Percentiles rank a stretch among this genome's conserved stretches.
phyloP scores from a whole-genome alignment of 495 filamentous ascomycete species.

The Talaromyces ruber region DNA sequence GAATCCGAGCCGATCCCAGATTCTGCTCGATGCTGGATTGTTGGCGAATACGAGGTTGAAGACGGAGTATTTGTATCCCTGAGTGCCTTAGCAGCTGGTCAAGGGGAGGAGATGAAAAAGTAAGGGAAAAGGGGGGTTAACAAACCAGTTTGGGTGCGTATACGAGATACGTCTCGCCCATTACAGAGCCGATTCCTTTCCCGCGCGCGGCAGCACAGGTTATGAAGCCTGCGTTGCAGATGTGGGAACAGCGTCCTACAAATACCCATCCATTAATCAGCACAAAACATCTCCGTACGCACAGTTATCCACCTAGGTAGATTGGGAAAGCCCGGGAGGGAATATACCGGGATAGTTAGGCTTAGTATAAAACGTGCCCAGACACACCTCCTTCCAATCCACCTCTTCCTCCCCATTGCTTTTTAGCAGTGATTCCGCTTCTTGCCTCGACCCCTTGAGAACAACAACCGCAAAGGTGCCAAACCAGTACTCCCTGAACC shows the following conservation, averaged over 20 bases:
- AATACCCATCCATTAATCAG: neutral
- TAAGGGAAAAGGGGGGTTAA: constrained; percentile 9
- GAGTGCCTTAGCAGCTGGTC: neutral
- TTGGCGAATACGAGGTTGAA: constrained; percentile 99
- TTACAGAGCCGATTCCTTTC: constrained; percentile 75
- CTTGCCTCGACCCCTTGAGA: constrained; percentile 60
- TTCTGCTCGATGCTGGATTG: constrained; percentile 84
- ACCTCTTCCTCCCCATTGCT: constrained; percentile 27
- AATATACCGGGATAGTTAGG: constrained; percentile 92
- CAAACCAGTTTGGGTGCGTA: constrained; percentile 83
- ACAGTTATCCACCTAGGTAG: too few relatives aligned
- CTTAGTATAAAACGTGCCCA: constrained; percentile 96
- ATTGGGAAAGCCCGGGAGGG: too few relatives aligned
- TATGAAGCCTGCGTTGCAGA: constrained; percentile 92
- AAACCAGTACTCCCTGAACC: constrained; percentile 88
- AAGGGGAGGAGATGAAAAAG: neutral
- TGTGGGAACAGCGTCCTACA: constrained; percentile 50
- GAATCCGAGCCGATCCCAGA: constrained; percentile 95
- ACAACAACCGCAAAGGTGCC: constrained; percentile 88
- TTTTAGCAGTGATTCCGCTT: constrained; percentile 29
- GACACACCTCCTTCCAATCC: constrained; percentile 75
- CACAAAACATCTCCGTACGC: too few relatives aligned
- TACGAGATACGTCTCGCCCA: constrained; percentile 88
- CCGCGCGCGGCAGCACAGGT: constrained; percentile 80
- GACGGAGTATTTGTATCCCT: constrained; percentile 91